These are phyloP conservation scores for Capniomyces stellatus DNA, from an alignment of 371 early-diverging fungal species.

Conservation along the genomic window DNA sequence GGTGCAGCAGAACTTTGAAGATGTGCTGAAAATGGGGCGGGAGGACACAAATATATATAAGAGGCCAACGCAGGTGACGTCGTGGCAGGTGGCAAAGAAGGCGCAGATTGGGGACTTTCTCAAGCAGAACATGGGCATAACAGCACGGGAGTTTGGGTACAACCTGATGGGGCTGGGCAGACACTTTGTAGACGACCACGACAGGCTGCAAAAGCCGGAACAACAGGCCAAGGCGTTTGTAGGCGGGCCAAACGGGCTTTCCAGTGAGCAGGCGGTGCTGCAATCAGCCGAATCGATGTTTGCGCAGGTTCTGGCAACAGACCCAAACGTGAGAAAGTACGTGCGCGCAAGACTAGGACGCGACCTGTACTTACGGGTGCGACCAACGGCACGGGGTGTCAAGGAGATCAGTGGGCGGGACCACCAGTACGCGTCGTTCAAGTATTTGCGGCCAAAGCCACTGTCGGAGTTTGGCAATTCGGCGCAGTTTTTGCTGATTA, in stretches of 20 bases:
- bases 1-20: background rate
- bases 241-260: constrained; percentile 23
- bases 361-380: constrained; percentile 49
- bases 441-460: constrained; percentile 65
- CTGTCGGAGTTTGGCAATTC: constrained; percentile 44
- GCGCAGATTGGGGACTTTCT: constrained; percentile 35
- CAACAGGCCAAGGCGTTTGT: constrained; percentile 43
- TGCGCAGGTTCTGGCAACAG: constrained; percentile 55
- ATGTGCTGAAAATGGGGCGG: background rate
- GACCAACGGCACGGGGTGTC: constrained; percentile 67
- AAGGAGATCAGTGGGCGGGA: constrained; percentile 46
- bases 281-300: constrained; percentile 47
- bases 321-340: constrained; percentile 67
- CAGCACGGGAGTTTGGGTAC: constrained; percentile 43
- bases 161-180: constrained; percentile 36
- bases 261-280: constrained; percentile 35
- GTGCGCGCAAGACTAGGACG: constrained; percentile 52
- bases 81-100: background rate
- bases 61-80: background rate
- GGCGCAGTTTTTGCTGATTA: constrained; percentile 49
- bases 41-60: background rate
- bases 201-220: constrained; percentile 5
- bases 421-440: constrained; percentile 71
- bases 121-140: constrained; percentile 31
- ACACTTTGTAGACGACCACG: constrained; percentile 33